A percentile compares a stretch with the other conserved stretches of the same genome.
phyloP scores from a whole-genome alignment of 495 filamentous ascomycete genomes.

The Aspergillus diversus region DNA sequence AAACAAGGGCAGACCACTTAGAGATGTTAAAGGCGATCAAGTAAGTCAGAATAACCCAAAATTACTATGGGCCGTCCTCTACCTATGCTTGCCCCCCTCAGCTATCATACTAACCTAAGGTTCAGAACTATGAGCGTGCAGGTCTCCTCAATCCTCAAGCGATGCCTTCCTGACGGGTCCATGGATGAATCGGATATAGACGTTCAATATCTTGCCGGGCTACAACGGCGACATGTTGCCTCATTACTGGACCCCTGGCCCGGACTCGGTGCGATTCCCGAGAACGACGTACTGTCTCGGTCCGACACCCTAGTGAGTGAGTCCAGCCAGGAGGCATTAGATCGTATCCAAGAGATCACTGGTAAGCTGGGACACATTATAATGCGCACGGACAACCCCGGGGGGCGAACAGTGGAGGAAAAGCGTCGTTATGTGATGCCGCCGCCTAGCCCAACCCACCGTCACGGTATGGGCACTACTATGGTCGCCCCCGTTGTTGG shows the following conservation, averaged over 20 bases:
- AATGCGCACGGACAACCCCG: conserved; percentile 6
- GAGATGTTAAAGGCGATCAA: conserved; percentile 19
- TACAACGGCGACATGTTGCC: conserved; percentile 2
- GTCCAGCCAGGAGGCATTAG: conserved; percentile 8
- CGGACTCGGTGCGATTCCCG: conserved; percentile 9
- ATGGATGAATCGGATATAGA: conserved; percentile 8
- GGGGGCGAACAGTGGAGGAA: not conserved
- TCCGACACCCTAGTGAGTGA: not conserved
- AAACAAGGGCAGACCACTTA: conserved; percentile 8
- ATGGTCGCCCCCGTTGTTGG: conserved; percentile 10
- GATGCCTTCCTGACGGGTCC: conserved; percentile 11
- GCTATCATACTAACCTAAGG: conserved; percentile 1
- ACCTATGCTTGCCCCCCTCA: not conserved
- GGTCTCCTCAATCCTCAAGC: conserved; percentile 16
- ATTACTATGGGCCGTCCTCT: not conserved
- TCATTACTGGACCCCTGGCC: conserved; percentile 14
- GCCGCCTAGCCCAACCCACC: not conserved
- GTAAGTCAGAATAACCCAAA: not conserved
- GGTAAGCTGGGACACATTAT: conserved; percentile 10
- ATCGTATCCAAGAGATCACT: conserved; percentile 17
- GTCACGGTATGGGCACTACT: conserved; percentile 1
- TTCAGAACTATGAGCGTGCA: conserved; percentile 20
- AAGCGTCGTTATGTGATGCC: not conserved
- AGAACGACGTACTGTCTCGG: conserved; percentile 7
- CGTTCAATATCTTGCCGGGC: conserved; percentile 10